phyloP scores from a whole-genome alignment of 768 basidiomycete genomes.

The Suillus paluster region DNA sequence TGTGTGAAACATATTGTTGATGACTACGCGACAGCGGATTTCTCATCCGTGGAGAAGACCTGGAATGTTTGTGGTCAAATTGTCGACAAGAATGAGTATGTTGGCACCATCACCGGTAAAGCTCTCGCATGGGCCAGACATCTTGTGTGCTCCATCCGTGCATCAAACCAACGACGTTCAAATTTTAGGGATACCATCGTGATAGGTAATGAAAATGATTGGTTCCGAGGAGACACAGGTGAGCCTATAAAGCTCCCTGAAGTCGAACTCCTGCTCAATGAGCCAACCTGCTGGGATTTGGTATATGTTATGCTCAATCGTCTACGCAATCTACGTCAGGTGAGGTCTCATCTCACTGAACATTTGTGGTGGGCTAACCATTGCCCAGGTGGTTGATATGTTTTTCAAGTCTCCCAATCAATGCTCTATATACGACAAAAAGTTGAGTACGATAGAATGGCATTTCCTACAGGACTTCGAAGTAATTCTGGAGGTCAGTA shows the following conservation, averaged over 20 bases:
- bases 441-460: conserved; percentile 3
- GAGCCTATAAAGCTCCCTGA: neutral
- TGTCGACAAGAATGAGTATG: no score
- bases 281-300: conserved; percentile 19
- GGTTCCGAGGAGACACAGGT: neutral
- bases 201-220: neutral
- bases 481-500: conserved; percentile 3
- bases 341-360: neutral
- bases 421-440: neutral
- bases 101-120: no score
- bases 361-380: neutral
- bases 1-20: neutral
- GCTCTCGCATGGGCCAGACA: no score
- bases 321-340: neutral
- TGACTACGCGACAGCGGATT: no score
- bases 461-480: conserved; percentile 6
- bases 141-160: neutral
- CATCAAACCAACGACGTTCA: neutral
- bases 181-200: neutral
- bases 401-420: neutral
- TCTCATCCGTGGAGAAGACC: neutral
- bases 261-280: conserved; percentile 28
- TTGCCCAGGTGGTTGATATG: neutral
- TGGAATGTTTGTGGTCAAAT: no score
- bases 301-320: conserved; percentile 34